Percentiles rank a stretch among this genome's conserved stretches.
Conservation (phyloP, 345 rosid species). For the Trapa incisa region DNA sequence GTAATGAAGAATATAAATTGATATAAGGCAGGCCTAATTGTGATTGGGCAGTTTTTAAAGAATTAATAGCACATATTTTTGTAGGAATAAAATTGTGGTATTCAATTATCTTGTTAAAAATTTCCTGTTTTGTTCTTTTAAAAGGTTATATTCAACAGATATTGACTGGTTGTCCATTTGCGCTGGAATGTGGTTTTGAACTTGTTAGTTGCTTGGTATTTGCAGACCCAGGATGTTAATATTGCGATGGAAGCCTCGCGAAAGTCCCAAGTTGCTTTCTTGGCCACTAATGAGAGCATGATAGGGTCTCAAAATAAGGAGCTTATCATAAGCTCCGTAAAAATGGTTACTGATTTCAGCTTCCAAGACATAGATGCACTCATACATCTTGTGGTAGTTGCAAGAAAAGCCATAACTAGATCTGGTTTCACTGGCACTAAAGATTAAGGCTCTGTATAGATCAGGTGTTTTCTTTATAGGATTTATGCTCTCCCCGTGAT, state of each 20-base stretch:
- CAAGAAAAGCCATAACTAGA: constrained; percentile 40
- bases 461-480: neutral
- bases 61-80: neutral
- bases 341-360: constrained; percentile 52
- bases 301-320: constrained; percentile 31
- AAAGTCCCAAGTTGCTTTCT: constrained; percentile 46
- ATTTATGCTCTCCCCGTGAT: constrained; percentile 8
- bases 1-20: neutral
- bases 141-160: too few species aligned
- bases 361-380: constrained; percentile 63
- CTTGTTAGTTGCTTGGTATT: constrained; percentile 8
- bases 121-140: neutral
- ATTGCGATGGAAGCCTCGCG: constrained; percentile 68
- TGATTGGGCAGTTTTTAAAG: neutral
- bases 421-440: constrained; percentile 24
- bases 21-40: neutral
- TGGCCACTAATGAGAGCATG: constrained; percentile 17
- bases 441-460: constrained; percentile 24
- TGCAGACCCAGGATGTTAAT: constrained; percentile 57
- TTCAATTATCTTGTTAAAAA: neutral
- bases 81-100: neutral
- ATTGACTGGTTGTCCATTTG: too few species aligned
- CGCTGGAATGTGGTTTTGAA: neutral
- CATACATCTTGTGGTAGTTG: constrained; percentile 41
- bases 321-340: constrained; percentile 32